A percentile compares a stretch with the other conserved stretches of the same genome.
Evolutionary conservation across 148 eudicot genomes (phyloP).

Genomic region (Beta vulgaris): DNA sequence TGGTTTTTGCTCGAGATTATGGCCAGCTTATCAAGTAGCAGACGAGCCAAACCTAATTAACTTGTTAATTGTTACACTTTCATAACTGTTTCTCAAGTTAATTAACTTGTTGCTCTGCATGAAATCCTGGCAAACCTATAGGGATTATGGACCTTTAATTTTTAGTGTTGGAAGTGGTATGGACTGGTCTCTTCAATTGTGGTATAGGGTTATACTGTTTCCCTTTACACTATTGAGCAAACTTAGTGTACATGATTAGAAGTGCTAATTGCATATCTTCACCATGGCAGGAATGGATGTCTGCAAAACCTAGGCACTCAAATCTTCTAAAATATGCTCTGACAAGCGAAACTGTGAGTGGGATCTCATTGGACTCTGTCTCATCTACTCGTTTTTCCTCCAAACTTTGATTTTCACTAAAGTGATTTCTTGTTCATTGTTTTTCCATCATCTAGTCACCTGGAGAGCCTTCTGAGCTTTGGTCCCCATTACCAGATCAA

Average conservation of each 20-base stretch:
- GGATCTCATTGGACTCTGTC: conserved; percentile 13
- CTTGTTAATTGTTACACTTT: too few relatives aligned
- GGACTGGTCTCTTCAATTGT: neutral
- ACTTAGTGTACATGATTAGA: neutral
- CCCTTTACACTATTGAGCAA: neutral
- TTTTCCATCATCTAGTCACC: conserved; percentile 45
- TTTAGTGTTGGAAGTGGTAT: neutral
- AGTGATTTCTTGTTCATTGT: neutral
- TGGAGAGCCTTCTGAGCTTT: conserved; percentile 62
- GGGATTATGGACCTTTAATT: neutral
- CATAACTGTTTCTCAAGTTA: too few relatives aligned
- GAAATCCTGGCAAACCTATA: neutral
- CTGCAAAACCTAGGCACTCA: conserved; percentile 70
- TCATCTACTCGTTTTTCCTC: neutral
- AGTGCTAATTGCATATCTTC: conserved; percentile 15
- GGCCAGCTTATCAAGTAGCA: neutral
- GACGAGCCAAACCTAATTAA: neutral
- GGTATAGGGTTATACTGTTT: too few relatives aligned
- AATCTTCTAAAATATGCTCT: conserved; percentile 77
- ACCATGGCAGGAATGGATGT: conserved; percentile 64
- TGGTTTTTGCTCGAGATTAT: neutral
- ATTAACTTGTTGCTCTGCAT: too few relatives aligned
- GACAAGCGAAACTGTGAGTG: conserved; percentile 66
- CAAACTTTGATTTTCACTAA: neutral
- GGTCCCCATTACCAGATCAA: conserved; percentile 80